Evolutionary conservation across 2,329 filamentous ascomycete genomes (phyloP).

Genomic region (Parastagonospora avenae): DNA sequence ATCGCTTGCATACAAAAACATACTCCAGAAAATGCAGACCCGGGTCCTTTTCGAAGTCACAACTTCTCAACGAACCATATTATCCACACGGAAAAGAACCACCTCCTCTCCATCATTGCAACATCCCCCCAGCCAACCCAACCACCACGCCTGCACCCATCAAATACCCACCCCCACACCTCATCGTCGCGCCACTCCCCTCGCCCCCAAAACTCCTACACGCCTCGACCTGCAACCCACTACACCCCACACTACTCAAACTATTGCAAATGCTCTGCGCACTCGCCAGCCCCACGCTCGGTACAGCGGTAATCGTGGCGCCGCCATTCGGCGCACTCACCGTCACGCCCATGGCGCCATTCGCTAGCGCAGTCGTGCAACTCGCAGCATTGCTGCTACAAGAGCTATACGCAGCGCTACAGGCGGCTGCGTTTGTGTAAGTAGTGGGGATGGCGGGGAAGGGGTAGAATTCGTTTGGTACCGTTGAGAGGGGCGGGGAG

Average conservation of each 20-base stretch:
- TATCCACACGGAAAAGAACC: constrained; percentile 28
- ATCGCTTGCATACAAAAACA: background rate
- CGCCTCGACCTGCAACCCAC: constrained; percentile 54
- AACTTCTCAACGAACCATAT: constrained; percentile 8
- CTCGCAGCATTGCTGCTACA: constrained; percentile 55
- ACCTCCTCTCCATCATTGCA: constrained; percentile 17
- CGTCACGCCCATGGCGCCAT: constrained; percentile 57
- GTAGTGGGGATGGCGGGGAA: constrained; percentile 60
- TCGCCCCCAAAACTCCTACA: constrained; percentile 50
- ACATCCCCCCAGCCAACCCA: constrained; percentile 51
- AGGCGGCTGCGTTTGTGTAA: constrained; percentile 57
- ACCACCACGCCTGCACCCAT: constrained; percentile 35
- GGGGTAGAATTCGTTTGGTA: constrained; percentile 57
- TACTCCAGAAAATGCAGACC: background rate
- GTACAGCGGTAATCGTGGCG: constrained; percentile 54
- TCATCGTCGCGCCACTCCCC: constrained; percentile 36
- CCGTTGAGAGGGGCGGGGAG: constrained; percentile 40
- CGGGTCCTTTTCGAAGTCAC: background rate
- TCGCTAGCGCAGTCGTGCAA: constrained; percentile 52
- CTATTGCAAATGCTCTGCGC: constrained; percentile 42
- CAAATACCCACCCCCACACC: constrained; percentile 22
- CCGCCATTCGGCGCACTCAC: constrained; percentile 56
- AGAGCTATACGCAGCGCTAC: constrained; percentile 59
- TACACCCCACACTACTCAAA: constrained; percentile 54
- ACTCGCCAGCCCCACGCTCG: constrained; percentile 33